Percentiles rank a stretch among this genome's conserved stretches.
These are phyloP conservation scores for Cucumis melo DNA, from an alignment of 306 rosid species.

Conservation along the genomic window DNA sequence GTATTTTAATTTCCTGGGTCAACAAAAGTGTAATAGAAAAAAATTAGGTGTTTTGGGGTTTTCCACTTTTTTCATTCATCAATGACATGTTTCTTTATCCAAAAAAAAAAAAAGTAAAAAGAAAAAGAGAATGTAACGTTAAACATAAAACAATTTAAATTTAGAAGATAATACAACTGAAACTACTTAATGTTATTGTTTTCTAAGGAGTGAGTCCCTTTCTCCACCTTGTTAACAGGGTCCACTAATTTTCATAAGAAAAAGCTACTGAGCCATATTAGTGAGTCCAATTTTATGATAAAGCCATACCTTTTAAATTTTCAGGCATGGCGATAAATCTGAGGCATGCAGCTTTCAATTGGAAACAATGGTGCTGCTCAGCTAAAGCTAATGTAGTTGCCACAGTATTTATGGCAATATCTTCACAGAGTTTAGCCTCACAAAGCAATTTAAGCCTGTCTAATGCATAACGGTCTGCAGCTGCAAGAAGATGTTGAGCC, in stretches of 20 bases:
- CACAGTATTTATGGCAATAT: conserved; percentile 48
- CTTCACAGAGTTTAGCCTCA: conserved; percentile 47
- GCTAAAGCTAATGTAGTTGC: conserved; percentile 72
- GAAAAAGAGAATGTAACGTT: not conserved
- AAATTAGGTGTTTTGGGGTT: too few species aligned
- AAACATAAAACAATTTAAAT: not conserved
- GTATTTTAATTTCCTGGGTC: not conserved
- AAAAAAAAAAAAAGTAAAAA: too few species aligned
- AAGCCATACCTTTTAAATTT: conserved; percentile 45
- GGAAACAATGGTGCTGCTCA: conserved; percentile 62
- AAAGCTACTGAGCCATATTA: not conserved
- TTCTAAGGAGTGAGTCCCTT: not conserved
- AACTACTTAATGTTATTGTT: not conserved
- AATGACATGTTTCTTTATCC: too few species aligned
- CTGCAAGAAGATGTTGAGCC: conserved; percentile 65
- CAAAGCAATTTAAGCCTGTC: conserved; percentile 56
- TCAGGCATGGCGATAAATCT: conserved; percentile 41
- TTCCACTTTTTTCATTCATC: too few species aligned
- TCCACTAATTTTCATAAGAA: not conserved
- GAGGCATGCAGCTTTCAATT: conserved; percentile 46
- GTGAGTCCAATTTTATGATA: not conserved
- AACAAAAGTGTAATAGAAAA: not conserved
- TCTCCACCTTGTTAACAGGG: not conserved
- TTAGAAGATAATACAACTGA: not conserved
- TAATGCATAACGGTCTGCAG: conserved; percentile 61